phyloP scores from a whole-genome alignment of 2,329 filamentous ascomycete genomes.

The Pseudogymnoascus sp. region DNA sequence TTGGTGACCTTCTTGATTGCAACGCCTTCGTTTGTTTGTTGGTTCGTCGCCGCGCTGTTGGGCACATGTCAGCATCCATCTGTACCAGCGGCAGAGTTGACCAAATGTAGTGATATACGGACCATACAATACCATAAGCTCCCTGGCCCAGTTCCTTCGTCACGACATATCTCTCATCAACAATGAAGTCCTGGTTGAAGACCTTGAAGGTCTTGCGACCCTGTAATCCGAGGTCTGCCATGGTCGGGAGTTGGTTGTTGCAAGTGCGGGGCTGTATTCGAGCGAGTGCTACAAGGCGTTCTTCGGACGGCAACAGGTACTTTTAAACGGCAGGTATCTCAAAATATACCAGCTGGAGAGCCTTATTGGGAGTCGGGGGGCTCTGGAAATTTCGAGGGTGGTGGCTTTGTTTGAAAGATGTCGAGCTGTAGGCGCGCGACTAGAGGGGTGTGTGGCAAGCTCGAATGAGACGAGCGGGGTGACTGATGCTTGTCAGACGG shows the following conservation, averaged over 20 bases:
- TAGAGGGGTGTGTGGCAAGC: constrained; percentile 9
- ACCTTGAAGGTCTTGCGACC: constrained; percentile 96
- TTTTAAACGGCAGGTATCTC: constrained; percentile 7
- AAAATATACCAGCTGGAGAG: neutral
- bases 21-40: constrained; percentile 62
- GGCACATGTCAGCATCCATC: constrained; percentile 10
- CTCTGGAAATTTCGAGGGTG: constrained; percentile 5
- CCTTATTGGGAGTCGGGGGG: neutral
- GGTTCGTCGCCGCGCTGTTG: neutral
- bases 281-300: constrained; percentile 1
- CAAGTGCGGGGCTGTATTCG: constrained; percentile 1
- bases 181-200: constrained; percentile 98
- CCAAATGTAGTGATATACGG: constrained; percentile 30
- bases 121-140: constrained; percentile 98
- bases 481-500: constrained; percentile 9
- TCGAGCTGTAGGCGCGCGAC: constrained; percentile 8
- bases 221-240: constrained; percentile 26
- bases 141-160: constrained; percentile 98
- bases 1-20: constrained; percentile 99
- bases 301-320: neutral
- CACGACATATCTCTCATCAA: constrained; percentile 96
- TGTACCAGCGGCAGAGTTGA: neutral
- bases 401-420: constrained; percentile 6
- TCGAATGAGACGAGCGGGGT: constrained; percentile 8
- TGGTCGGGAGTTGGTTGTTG: constrained; percentile 17